Evolutionary conservation across 495 filamentous ascomycete species (phyloP).

Genomic region (Staphylotrichum longicolle): DNA sequence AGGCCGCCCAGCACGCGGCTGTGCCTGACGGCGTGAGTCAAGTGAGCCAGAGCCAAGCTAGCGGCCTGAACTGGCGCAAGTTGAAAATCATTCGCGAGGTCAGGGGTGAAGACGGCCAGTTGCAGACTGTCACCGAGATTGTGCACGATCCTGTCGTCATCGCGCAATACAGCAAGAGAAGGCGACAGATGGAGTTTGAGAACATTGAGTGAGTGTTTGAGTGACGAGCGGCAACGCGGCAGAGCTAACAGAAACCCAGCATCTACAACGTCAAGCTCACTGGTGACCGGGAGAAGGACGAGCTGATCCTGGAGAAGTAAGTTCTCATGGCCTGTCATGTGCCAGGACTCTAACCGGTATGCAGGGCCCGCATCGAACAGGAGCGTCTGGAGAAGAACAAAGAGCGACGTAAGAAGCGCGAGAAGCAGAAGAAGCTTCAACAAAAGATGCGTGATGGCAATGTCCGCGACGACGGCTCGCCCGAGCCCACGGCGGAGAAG

Average conservation of each 20-base stretch:
- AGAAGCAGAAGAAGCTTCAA: slow-evolving; percentile 74
- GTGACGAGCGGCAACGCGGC: background rate
- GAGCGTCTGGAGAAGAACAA: slow-evolving; percentile 83
- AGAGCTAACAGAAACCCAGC: slow-evolving; percentile 26
- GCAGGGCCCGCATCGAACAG: slow-evolving; percentile 71
- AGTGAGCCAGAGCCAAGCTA: slow-evolving; percentile 73
- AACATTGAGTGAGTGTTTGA: slow-evolving; percentile 59
- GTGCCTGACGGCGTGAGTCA: slow-evolving; percentile 73
- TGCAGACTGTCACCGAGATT: slow-evolving; percentile 57
- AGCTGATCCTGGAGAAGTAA: slow-evolving; percentile 36
- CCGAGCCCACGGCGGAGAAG: slow-evolving; percentile 51
- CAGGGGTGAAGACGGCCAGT: slow-evolving; percentile 60
- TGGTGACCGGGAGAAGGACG: slow-evolving; percentile 64
- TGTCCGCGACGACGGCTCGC: slow-evolving; percentile 44
- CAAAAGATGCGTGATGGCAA: slow-evolving; percentile 41
- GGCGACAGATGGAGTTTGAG: slow-evolving; percentile 57
- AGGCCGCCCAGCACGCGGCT: slow-evolving; percentile 38
- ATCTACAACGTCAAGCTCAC: slow-evolving; percentile 59
- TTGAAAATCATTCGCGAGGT: slow-evolving; percentile 71
- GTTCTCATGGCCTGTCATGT: slow-evolving; percentile 11
- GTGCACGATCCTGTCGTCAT: slow-evolving; percentile 74
- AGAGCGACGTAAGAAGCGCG: slow-evolving; percentile 84
- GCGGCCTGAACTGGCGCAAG: slow-evolving; percentile 64
- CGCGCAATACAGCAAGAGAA: slow-evolving; percentile 56
- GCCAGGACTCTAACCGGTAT: slow-evolving; percentile 7